A percentile compares a stretch with the other conserved stretches of the same genome.
Evolutionary conservation across 805 yeast species (phyloP).

Genomic region (Kuraishia cidri): DNA sequence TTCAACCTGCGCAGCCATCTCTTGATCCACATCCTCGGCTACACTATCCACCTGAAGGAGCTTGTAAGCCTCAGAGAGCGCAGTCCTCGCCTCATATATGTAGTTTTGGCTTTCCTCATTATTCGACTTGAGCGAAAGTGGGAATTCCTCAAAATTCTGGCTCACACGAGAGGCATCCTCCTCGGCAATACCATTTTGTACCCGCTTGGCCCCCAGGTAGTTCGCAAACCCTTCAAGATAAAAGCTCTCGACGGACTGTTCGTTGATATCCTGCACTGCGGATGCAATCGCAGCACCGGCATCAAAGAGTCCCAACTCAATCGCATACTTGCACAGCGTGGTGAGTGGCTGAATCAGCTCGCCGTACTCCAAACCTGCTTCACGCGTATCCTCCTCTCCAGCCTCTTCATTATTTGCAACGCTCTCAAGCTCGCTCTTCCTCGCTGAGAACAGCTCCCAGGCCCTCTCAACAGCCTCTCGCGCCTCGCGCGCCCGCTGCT

Average conservation of each 20-base stretch:
- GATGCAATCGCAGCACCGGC: slow-evolving; percentile 56
- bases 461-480: slow-evolving; percentile 52
- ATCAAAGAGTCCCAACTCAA: slow-evolving; percentile 71
- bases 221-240: slow-evolving; percentile 80
- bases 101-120: slow-evolving; percentile 19
- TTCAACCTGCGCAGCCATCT: slow-evolving; percentile 44
- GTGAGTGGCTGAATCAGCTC: slow-evolving; percentile 69
- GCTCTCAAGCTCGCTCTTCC: slow-evolving; percentile 39
- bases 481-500: slow-evolving; percentile 71
- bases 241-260: slow-evolving; percentile 70
- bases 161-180: slow-evolving; percentile 11
- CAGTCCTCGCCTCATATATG: slow-evolving; percentile 29
- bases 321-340: slow-evolving; percentile 62
- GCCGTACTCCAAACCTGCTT: slow-evolving; percentile 41
- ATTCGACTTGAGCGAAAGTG: slow-evolving; percentile 13
- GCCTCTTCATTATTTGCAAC: slow-evolving; percentile 16
- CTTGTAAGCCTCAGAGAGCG: slow-evolving; percentile 27
- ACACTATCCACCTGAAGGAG: slow-evolving; percentile 25
- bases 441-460: slow-evolving; percentile 59
- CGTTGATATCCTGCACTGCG: slow-evolving; percentile 70
- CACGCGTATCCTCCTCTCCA: slow-evolving; percentile 23
- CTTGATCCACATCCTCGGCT: slow-evolving; percentile 40
- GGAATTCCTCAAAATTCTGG: slow-evolving; percentile 32
- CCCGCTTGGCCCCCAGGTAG: slow-evolving; percentile 32
- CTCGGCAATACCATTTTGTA: slow-evolving; percentile 13